A percentile compares a stretch with the other conserved stretches of the same genome.
These are phyloP conservation scores for Zancudomyces culisetae DNA, from an alignment of 371 early-diverging fungal genomes.

Conservation along the genomic window DNA sequence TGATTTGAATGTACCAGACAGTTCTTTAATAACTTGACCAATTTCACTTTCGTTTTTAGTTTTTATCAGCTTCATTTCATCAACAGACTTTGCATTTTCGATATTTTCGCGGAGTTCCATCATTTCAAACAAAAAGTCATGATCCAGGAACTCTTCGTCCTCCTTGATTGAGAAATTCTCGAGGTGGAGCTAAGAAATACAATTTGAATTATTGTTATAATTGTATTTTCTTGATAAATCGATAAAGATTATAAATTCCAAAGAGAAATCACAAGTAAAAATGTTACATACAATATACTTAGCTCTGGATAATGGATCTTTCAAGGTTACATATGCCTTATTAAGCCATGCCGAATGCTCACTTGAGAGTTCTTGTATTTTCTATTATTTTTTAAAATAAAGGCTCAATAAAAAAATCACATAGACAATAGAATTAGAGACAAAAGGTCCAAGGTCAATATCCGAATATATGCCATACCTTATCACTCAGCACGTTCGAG, in stretches of 20 bases:
- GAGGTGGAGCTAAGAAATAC: slow-evolving; percentile 31
- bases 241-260: background rate
- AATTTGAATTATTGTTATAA: background rate
- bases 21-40: background rate
- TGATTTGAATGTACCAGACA: background rate
- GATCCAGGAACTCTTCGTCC: slow-evolving; percentile 42
- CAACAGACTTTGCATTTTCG: slow-evolving; percentile 39
- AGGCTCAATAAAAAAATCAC: background rate
- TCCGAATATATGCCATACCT: too few relatives aligned
- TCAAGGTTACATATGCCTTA: slow-evolving; percentile 63
- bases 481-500: slow-evolving; percentile 42
- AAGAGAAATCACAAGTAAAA: background rate
- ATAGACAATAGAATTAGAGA: background rate
- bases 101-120: slow-evolving; percentile 58
- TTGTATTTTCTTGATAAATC: background rate
- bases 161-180: slow-evolving; percentile 38
- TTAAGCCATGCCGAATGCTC: slow-evolving; percentile 63
- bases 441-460: too few relatives aligned
- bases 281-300: slow-evolving; percentile 37
- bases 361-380: slow-evolving; percentile 50
- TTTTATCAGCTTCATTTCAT: slow-evolving; percentile 30
- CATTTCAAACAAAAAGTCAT: slow-evolving; percentile 58
- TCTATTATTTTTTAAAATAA: slow-evolving; percentile 19
- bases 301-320: slow-evolving; percentile 59
- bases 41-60: slow-evolving; percentile 27